Base-by-base conservation (phyloP, 2,329 filamentous ascomycete genomes). In the Pseudogymnoascus sp. region DNA sequence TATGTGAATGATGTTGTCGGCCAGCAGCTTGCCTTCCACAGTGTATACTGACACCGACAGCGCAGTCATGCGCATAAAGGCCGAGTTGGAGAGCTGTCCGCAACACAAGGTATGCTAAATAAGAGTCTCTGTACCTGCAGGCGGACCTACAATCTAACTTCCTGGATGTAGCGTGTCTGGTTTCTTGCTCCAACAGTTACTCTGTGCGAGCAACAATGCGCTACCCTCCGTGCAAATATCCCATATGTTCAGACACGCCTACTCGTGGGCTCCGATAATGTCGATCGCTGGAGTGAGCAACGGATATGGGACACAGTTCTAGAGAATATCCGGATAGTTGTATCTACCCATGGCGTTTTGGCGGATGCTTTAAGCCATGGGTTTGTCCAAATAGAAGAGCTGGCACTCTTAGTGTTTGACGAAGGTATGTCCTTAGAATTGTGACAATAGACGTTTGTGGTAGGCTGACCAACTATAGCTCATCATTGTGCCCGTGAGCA, bases 171-270 rank as follows among this genome's bases (percentile, higher is more conserved):
- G 84, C 71, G 85, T 3, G 77, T 89, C 8, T 93, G 89, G 89
- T 90, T 92, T 67, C 75, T 90, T 39, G 82, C 86, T 0, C 88
- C 88, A 0, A 92, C 86, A 0, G 81, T 90, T 3, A 76, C 82
- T 1, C 77, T 93, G 0, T 88, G 86, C 61, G 68, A 76, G 5
- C 89, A 93, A 66, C 89, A 92, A 68, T 77, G 78, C 66, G 73
- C 77, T 2, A 83, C 85, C 18, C 79, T 93, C 57, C 73, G 76
- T 8, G 71, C 77, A 1, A 84, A 90, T 62, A 81, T 90, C 2
- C 80, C 83, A 9, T 67, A 74, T 1, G 77, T 81, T 61, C 77
- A 80, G 58, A 75, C 80, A 7, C 77, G 80, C 50, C 72, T 82
- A 1, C 74, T 89, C 16, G 81, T 77, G 8, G 84, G 86, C 16